Percentiles rank a stretch among this genome's conserved stretches.
Evolutionary conservation across 805 yeast species (phyloP).

Genomic region (Starmerella gropengiesseri): DNA sequence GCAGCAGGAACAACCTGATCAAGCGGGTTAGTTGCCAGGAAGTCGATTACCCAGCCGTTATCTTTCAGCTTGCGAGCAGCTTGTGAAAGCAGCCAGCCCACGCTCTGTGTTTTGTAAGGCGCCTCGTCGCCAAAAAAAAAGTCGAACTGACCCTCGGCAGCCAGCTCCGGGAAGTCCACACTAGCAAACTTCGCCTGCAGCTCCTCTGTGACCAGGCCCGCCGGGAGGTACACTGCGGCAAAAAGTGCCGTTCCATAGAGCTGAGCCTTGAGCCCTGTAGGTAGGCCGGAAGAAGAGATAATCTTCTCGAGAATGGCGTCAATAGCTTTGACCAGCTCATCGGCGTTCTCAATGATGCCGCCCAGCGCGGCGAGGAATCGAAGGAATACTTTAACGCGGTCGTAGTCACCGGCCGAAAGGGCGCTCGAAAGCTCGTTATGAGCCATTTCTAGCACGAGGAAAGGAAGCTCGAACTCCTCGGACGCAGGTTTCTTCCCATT

Average conservation of each 20-base stretch:
- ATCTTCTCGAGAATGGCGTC: constrained; percentile 18
- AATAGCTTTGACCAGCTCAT: constrained; percentile 30
- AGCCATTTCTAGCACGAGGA: constrained; percentile 55
- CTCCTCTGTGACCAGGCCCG: constrained; percentile 3
- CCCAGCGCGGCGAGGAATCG: constrained; percentile 59
- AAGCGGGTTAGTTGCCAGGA: constrained; percentile 19
- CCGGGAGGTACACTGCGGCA: constrained; percentile 19
- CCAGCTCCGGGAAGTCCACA: not conserved
- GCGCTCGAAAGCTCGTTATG: constrained; percentile 52
- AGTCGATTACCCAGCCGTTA: constrained; percentile 23
- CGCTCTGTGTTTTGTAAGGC: constrained; percentile 30
- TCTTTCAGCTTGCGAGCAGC: constrained; percentile 20
- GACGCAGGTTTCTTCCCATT: not conserved
- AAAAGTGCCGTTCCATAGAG: constrained; percentile 18
- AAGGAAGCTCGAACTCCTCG: constrained; percentile 44
- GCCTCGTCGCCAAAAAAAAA: constrained; percentile 20
- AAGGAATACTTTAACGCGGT: constrained; percentile 55
- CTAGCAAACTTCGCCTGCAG: constrained; percentile 9
- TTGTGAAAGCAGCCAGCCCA: constrained; percentile 20
- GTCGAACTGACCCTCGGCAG: constrained; percentile 1
- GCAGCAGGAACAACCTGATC: too few relatives aligned
- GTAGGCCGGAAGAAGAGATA: not conserved
- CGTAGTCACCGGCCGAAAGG: constrained; percentile 43
- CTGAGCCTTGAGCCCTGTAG: constrained; percentile 25
- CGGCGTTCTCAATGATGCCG: constrained; percentile 43